phyloP scores from a whole-genome alignment of 1,139 yeast genomes.

The Blastobotrys indianensis region DNA sequence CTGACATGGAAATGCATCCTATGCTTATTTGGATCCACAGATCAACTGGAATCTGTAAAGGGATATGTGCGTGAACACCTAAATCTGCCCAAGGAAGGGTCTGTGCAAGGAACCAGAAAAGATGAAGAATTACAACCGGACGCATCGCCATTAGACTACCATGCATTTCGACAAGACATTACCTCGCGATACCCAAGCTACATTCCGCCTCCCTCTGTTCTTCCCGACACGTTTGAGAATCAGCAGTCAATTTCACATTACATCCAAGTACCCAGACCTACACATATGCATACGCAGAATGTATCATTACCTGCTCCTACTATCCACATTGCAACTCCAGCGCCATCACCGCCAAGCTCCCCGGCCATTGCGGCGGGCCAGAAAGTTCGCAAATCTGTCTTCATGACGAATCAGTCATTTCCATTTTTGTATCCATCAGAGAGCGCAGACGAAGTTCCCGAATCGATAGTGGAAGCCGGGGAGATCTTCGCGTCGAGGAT shows the following conservation, averaged over 20 bases:
- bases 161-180: conserved; percentile 69
- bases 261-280: conserved; percentile 55
- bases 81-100: conserved; percentile 32
- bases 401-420: conserved; percentile 70
- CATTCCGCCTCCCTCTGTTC: conserved; percentile 42
- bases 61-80: conserved; percentile 43
- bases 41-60: conserved; percentile 44
- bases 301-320: conserved; percentile 56
- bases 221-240: conserved; percentile 45
- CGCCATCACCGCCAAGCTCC: conserved; percentile 73
- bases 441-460: conserved; percentile 46
- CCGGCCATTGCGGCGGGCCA: conserved; percentile 50
- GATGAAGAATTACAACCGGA: conserved; percentile 33
- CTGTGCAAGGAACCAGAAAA: neutral
- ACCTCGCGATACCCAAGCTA: conserved; percentile 69
- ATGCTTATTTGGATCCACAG: conserved; percentile 59
- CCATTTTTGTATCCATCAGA: conserved; percentile 70
- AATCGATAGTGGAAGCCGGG: conserved; percentile 74
- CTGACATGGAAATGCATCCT: conserved; percentile 56
- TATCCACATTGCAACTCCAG: conserved; percentile 81
- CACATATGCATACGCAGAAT: conserved; percentile 48
- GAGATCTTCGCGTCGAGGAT: conserved; percentile 56
- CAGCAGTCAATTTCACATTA: conserved; percentile 36
- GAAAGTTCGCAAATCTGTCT: conserved; percentile 58
- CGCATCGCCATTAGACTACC: conserved; percentile 75